Evolutionary conservation across 2,329 filamentous ascomycete species (phyloP).

Genomic region (Xylaria arbuscula): DNA sequence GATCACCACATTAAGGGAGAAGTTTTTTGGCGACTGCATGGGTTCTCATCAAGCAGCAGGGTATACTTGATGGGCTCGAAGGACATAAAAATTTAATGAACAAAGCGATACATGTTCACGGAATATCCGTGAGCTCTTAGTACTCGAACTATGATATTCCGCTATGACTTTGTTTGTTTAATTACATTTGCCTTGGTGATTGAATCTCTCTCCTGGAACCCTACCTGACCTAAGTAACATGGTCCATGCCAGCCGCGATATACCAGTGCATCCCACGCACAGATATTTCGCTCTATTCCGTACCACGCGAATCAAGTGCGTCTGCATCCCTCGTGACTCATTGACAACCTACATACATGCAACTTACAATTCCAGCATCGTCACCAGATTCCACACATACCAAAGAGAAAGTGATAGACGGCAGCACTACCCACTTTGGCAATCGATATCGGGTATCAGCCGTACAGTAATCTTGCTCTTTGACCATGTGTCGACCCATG

Average conservation of each 20-base stretch:
- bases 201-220: background rate
- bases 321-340: background rate
- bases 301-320: background rate
- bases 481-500: background rate
- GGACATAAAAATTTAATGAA: conserved; percentile 16
- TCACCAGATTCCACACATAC: background rate
- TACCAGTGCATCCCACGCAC: conserved; percentile 15
- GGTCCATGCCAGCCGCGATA: conserved; percentile 11
- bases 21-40: conserved; percentile 15
- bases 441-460: background rate
- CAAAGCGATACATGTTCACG: conserved; percentile 12
- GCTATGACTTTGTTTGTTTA: conserved; percentile 6
- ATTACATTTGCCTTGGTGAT: conserved; percentile 1
- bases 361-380: background rate
- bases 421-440: background rate
- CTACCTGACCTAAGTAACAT: background rate
- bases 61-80: conserved; percentile 12
- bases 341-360: background rate
- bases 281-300: background rate
- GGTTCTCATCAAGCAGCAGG: conserved; percentile 9
- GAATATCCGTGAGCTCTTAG: conserved; percentile 3
- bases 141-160: background rate
- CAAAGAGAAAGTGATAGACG: background rate
- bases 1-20: conserved; percentile 10
- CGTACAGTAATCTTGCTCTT: background rate